phyloP scores from a whole-genome alignment of 306 rosid genomes.

The Casuarina equisetifolia region DNA sequence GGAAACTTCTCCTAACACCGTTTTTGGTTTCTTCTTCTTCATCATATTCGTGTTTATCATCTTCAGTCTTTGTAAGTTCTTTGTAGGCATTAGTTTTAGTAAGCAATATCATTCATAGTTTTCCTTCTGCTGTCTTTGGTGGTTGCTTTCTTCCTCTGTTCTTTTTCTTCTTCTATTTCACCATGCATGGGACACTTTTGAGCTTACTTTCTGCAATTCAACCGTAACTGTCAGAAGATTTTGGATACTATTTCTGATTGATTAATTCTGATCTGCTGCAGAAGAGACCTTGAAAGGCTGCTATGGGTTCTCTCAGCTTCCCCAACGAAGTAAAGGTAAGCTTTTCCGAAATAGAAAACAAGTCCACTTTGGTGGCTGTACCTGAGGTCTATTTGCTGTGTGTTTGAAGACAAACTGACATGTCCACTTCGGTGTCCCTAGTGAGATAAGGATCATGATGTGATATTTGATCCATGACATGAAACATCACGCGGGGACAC shows the following conservation, averaged over 20 bases:
- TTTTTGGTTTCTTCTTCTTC: not conserved
- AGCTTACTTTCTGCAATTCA: not conserved
- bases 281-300: constrained; percentile 34
- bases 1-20: not conserved
- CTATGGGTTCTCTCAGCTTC: constrained; percentile 7
- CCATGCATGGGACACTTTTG: not conserved
- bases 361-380: not conserved
- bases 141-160: not conserved
- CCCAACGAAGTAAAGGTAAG: constrained; percentile 30
- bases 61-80: not conserved
- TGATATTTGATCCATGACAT: not conserved
- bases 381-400: not conserved
- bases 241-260: not conserved
- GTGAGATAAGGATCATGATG: not conserved
- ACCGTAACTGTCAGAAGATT: not conserved
- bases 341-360: not conserved
- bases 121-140: not conserved
- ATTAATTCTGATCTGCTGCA: constrained; percentile 8
- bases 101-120: not conserved
- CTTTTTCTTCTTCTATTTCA: not conserved
- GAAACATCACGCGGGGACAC: not conserved
- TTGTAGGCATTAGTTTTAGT: not conserved
- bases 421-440: not conserved
- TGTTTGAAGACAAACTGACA: not conserved
- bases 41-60: not conserved